Percentiles rank a stretch among this genome's conserved stretches.
Evolutionary conservation across 139 green algal species (phyloP).

Genomic region (Tetradesmus obliquus): DNA sequence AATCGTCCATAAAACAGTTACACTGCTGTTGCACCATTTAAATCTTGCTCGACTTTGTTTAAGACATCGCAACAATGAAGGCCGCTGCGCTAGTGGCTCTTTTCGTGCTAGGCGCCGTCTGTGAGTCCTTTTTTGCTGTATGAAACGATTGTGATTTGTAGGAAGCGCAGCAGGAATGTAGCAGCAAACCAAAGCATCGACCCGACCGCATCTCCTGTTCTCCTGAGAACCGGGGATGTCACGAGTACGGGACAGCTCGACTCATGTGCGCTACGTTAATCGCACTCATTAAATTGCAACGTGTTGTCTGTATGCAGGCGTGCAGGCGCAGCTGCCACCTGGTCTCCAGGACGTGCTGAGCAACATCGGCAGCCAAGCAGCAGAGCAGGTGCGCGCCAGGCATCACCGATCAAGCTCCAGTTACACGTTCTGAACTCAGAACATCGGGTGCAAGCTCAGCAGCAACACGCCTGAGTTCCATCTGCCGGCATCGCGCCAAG

Average conservation of each 20-base stretch:
- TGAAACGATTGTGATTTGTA: no score
- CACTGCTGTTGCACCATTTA: no score
- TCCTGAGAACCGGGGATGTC: neutral
- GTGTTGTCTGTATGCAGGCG: neutral
- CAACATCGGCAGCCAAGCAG: neutral
- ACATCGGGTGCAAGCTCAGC: neutral
- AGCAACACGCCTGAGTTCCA: neutral
- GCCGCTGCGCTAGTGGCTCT: neutral
- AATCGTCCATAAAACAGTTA: no score
- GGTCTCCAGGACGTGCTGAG: slow-evolving; percentile 14
- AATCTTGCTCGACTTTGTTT: neutral
- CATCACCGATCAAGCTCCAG: neutral
- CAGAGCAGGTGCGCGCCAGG: neutral
- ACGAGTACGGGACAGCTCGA: neutral
- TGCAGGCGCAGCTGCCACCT: slow-evolving; percentile 11
- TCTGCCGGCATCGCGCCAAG: neutral
- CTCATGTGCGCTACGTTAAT: neutral
- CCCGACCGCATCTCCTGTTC: neutral
- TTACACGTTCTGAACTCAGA: no score
- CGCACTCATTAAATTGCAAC: neutral
- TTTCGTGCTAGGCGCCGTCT: neutral
- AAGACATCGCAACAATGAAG: neutral
- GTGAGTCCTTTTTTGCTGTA: neutral
- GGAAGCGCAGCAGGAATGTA: no score
- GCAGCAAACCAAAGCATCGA: no score